Evolutionary conservation across 2,329 filamentous ascomycete genomes (phyloP).

Genomic region (Talaromyces sp.): DNA sequence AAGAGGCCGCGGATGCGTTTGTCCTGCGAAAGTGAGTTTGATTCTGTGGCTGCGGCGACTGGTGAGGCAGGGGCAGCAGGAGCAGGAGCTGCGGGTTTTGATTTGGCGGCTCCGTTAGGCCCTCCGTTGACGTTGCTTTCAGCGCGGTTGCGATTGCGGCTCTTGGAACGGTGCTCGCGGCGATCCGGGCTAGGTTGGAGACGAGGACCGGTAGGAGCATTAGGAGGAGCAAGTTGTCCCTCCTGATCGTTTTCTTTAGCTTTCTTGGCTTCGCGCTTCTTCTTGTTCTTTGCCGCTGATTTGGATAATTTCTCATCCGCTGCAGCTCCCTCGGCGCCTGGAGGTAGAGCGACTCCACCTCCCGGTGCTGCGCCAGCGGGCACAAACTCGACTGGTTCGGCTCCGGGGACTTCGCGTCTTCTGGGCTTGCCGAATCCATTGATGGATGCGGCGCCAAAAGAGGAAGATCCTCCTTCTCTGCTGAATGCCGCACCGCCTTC

Average conservation of each 20-base stretch:
- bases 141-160: conserved; percentile 20
- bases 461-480: conserved; percentile 67
- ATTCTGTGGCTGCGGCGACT: conserved; percentile 13
- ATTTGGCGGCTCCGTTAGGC: background rate
- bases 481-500: conserved; percentile 88
- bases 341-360: conserved; percentile 63
- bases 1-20: conserved; percentile 92
- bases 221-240: conserved; percentile 56
- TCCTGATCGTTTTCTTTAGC: conserved; percentile 69
- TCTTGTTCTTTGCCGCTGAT: conserved; percentile 92
- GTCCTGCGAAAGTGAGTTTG: conserved; percentile 55
- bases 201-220: conserved; percentile 56
- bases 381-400: conserved; percentile 65
- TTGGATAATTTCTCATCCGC: conserved; percentile 73
- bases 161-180: conserved; percentile 16
- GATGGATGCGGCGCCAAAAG: conserved; percentile 53
- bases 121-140: conserved; percentile 19
- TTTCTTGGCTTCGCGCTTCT: conserved; percentile 94
- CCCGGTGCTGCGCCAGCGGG: conserved; percentile 68
- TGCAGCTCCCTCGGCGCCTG: conserved; percentile 53
- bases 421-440: conserved; percentile 77
- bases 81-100: conserved; percentile 24
- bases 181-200: conserved; percentile 29
- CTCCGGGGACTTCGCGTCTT: conserved; percentile 80
- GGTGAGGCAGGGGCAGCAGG: conserved; percentile 28